These are phyloP conservation scores for Cryptococcus sp. DNA, from an alignment of 1,284 basidiomycete genomes.

Conservation along the genomic window DNA sequence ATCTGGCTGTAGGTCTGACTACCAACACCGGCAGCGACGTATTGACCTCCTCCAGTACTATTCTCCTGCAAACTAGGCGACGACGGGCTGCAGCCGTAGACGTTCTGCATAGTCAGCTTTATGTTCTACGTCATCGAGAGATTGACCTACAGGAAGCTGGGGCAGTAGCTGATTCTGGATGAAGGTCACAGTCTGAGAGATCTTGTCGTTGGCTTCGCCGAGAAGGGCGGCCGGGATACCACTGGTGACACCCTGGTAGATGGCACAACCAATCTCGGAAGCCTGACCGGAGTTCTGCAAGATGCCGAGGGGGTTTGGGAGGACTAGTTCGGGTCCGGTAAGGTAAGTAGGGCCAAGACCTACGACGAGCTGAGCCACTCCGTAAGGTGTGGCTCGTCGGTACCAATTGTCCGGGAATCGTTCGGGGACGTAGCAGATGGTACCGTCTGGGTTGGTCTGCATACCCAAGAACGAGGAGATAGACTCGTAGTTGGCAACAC, in stretches of 20 bases:
- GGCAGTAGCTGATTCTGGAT: slow-evolving; percentile 4
- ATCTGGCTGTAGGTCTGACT: background rate
- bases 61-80: background rate
- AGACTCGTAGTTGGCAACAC: slow-evolving; percentile 11
- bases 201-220: slow-evolving; percentile 6
- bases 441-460: slow-evolving; percentile 7
- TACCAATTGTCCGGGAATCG: slow-evolving; percentile 21
- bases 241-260: slow-evolving; percentile 8
- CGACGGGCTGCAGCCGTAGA: background rate
- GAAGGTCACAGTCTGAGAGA: background rate
- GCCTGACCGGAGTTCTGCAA: slow-evolving; percentile 9
- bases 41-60: background rate
- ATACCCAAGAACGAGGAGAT: slow-evolving; percentile 15
- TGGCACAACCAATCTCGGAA: slow-evolving; percentile 8
- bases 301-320: slow-evolving; percentile 7
- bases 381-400: slow-evolving; percentile 11
- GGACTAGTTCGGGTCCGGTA: slow-evolving; percentile 5
- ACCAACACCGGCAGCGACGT: background rate
- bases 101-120: background rate
- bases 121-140: too few species aligned
- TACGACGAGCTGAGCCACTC: slow-evolving; percentile 9
- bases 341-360: slow-evolving; percentile 7
- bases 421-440: slow-evolving; percentile 20
- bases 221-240: slow-evolving; percentile 9
- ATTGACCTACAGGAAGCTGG: slow-evolving; percentile 4